Conservation (phyloP, 495 filamentous ascomycete species). For the Tirmania nivea region DNA sequence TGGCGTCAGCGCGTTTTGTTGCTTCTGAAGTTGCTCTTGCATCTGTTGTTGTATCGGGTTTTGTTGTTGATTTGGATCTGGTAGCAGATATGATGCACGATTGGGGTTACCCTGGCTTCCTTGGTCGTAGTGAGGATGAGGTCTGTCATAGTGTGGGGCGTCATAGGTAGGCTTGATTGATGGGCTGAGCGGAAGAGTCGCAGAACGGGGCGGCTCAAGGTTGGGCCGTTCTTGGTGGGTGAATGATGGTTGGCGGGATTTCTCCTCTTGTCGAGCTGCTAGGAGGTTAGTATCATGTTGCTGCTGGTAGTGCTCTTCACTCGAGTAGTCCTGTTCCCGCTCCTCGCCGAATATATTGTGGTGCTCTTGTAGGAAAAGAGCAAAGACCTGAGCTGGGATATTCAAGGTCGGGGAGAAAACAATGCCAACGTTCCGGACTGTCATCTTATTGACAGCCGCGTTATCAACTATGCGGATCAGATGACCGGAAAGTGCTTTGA, state of each 20-base stretch:
- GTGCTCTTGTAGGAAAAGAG: conserved; percentile 79
- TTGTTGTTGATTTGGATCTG: conserved; percentile 7
- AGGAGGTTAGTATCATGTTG: conserved; percentile 7
- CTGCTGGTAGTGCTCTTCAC: conserved; percentile 2
- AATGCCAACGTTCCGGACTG: conserved; percentile 87
- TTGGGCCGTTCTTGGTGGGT: background rate
- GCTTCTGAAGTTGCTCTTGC: conserved; percentile 5
- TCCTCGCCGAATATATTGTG: conserved; percentile 61
- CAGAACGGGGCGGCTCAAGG: background rate
- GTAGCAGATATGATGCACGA: conserved; percentile 8
- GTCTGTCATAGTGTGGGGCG: conserved; percentile 2
- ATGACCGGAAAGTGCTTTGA: conserved; percentile 66
- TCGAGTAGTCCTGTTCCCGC: conserved; percentile 32
- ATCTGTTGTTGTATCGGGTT: conserved; percentile 4
- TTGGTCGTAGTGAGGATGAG: background rate
- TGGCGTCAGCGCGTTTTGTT: background rate
- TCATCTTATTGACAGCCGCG: conserved; percentile 90
- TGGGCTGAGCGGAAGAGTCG: conserved; percentile 5
- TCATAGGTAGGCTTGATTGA: background rate
- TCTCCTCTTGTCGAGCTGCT: background rate
- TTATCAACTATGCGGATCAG: conserved; percentile 78
- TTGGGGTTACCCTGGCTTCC: conserved; percentile 13
- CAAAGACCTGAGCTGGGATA: conserved; percentile 86
- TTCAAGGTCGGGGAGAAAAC: conserved; percentile 97
- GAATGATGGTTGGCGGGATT: background rate